These are phyloP conservation scores for Entamoeba moshkovskii DNA, from an alignment of 208 protist species.

Conservation along the genomic window DNA sequence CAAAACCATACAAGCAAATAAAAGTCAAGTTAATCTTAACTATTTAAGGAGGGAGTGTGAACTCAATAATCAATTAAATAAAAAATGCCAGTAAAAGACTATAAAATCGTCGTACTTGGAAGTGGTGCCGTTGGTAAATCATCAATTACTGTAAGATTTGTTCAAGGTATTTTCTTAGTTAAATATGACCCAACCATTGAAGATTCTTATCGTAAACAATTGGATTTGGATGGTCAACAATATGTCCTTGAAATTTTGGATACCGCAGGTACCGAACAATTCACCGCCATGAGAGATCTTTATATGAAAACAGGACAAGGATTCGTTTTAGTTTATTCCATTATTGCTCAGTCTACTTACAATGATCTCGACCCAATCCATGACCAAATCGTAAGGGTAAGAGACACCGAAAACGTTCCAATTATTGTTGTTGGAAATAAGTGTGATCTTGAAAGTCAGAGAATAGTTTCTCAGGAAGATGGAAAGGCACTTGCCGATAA, in stretches of 20 bases:
- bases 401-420: constrained; percentile 23
- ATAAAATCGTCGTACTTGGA: not conserved
- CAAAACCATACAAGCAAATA: too few species aligned
- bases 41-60: not conserved
- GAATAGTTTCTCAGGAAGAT: constrained; percentile 17
- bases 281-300: constrained; percentile 55
- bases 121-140: not conserved
- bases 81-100: not conserved
- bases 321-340: constrained; percentile 56
- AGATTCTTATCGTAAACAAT: constrained; percentile 55
- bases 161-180: not conserved
- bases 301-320: constrained; percentile 45
- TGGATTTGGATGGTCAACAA: constrained; percentile 46
- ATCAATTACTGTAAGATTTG: not conserved
- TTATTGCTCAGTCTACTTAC: constrained; percentile 47
- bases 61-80: not conserved
- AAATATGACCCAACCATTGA: constrained; percentile 60
- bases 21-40: too few species aligned
- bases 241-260: constrained; percentile 60
- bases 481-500: constrained; percentile 28
- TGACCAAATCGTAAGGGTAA: constrained; percentile 49
- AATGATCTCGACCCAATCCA: constrained; percentile 49
- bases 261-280: constrained; percentile 52
- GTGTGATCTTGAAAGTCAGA: constrained; percentile 34
- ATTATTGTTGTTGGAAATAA: constrained; percentile 51